Evolutionary conservation across 176 grass and related monocot genomes (phyloP), one percentile per base, ranked within the genome.

Genomic region (Thalia dealbata): DNA sequence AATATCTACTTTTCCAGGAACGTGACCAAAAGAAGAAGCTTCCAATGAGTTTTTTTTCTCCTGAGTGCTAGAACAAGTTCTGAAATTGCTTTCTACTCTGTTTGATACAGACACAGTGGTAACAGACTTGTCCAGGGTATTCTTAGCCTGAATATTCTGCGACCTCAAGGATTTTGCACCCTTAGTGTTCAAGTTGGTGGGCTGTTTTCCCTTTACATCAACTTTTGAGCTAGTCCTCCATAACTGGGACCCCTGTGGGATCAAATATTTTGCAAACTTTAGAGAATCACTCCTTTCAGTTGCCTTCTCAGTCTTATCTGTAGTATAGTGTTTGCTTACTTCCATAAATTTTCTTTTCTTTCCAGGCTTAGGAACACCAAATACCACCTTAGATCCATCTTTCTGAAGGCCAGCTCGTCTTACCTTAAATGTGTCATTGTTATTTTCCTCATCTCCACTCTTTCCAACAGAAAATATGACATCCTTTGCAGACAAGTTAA

Each of bases 301-400:
- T 82, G 73, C 69, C 73, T 84, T 92, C 23, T 88, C 86, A 70
- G 74, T 48, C 59, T 91, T 84, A 24, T 82, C 95, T 74, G 77
- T 74, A 64, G 81, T 80, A 62, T 92, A 99, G 67, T 91, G 90
- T 81, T 95, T 99, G 84, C 95, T 99, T 30, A 99, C 90, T 74
- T 99, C 95, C 95, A 99, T 99, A 80, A 93, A 99, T 69, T 99
- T 99, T 60, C 85, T 88, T 73, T 85, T 99, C 79, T 95, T 99
- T 76, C 95, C 95, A 82, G 88, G 95, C 84, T 81, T 99, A 68
- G 95, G 95, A 67, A 99, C 85, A 84, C 95, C 95, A 59, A 85
- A 88, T 18, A 99, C 84, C 27, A 99, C 95, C 63, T 84, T 91
- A 50, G 95, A 95, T 72, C 95, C 88, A 88, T 91, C 95, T 59